These are phyloP conservation scores for Podospora fimiseda DNA, from an alignment of 495 filamentous ascomycete species.

Conservation along the genomic window DNA sequence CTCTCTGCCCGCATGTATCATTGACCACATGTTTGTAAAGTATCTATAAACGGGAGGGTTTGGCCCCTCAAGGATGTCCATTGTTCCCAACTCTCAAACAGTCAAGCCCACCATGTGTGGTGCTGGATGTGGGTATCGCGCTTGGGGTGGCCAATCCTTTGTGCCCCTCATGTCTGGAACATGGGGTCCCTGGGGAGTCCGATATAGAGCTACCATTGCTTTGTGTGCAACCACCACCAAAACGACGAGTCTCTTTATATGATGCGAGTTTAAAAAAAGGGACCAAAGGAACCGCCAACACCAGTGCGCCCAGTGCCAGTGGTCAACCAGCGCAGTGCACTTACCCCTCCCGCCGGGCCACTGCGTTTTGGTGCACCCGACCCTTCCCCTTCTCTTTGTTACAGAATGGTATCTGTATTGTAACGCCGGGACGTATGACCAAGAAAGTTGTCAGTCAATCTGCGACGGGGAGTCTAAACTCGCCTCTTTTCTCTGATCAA, in stretches of 20 bases:
- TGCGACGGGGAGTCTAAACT: not conserved
- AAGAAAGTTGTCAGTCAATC: not conserved
- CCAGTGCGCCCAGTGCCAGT: not conserved
- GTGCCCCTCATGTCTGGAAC: not conserved
- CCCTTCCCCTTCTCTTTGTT: constrained; percentile 3
- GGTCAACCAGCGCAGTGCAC: constrained; percentile 2
- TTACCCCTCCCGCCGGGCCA: constrained; percentile 9
- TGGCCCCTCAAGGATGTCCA: not conserved
- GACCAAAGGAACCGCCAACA: not conserved
- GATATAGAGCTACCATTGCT: not conserved
- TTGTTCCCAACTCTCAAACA: constrained; percentile 6
- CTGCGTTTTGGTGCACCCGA: constrained; percentile 4
- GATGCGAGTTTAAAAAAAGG: not conserved
- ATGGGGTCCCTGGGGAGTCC: not conserved
- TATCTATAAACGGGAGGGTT: too few relatives aligned
- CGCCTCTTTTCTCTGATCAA: too few relatives aligned
- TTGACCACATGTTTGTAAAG: too few relatives aligned
- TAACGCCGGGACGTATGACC: not conserved
- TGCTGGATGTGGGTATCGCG: constrained; percentile 4
- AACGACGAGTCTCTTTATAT: not conserved
- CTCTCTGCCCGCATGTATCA: too few relatives aligned
- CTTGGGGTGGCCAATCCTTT: constrained; percentile 3
- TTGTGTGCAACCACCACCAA: not conserved
- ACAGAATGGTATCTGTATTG: not conserved
- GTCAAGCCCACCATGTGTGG: constrained; percentile 3